Evolutionary conservation across 306 rosid genomes (phyloP).

Genomic region (Prunus mongolica): DNA sequence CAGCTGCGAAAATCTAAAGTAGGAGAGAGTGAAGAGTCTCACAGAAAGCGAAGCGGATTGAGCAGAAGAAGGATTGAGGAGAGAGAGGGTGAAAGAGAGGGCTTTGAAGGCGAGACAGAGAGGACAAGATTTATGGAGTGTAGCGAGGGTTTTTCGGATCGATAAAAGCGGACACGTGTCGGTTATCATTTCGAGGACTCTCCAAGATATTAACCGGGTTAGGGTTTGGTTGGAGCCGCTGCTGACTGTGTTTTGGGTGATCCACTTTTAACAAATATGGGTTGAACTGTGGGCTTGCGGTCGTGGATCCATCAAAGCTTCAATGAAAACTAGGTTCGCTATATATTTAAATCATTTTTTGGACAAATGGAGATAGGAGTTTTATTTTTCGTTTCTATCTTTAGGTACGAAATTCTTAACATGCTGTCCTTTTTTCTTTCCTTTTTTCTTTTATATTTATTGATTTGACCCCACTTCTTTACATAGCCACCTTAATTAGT

Average conservation of each 20-base stretch:
- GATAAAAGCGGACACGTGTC: conserved; percentile 52
- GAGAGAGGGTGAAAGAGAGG: conserved; percentile 6
- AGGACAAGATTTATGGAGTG: conserved; percentile 30
- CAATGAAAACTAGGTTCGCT: neutral
- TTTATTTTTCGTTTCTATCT: too few relatives aligned
- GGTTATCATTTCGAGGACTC: conserved; percentile 30
- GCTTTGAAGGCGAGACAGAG: neutral
- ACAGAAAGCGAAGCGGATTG: conserved; percentile 25
- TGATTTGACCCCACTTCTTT: neutral
- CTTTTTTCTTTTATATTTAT: too few relatives aligned
- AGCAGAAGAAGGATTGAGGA: neutral
- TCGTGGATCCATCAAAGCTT: neutral
- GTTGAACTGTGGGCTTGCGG: neutral
- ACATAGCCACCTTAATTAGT: too few relatives aligned
- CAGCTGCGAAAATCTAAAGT: neutral
- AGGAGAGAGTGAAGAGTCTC: neutral
- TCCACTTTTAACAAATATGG: neutral
- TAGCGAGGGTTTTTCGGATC: conserved; percentile 53
- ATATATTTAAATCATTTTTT: too few relatives aligned
- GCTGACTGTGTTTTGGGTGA: neutral
- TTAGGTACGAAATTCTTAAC: too few relatives aligned
- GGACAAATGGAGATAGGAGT: too few relatives aligned
- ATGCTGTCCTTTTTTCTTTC: too few relatives aligned
- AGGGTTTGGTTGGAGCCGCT: neutral
- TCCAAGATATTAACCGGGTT: conserved; percentile 11